phyloP scores from a whole-genome alignment of 2,329 filamentous ascomycete genomes.

The Pseudogymnoascus sp. region DNA sequence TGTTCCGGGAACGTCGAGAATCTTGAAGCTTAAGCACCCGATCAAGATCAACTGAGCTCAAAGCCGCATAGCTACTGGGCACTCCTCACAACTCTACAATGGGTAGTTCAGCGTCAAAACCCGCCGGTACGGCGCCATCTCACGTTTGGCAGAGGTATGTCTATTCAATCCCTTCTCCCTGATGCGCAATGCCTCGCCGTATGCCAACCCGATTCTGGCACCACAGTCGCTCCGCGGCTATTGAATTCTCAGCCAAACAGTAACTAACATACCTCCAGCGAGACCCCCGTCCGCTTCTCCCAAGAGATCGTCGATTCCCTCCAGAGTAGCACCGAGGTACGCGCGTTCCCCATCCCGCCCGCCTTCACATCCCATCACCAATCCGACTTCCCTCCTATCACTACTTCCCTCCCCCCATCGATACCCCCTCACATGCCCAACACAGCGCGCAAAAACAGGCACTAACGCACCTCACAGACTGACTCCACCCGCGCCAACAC shows the following conservation, averaged over 20 bases:
- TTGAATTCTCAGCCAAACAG: background rate
- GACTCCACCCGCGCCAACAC: slow-evolving; percentile 78
- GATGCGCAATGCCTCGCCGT: background rate
- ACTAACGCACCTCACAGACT: slow-evolving; percentile 49
- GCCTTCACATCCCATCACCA: background rate
- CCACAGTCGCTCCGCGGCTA: background rate
- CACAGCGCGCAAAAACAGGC: background rate
- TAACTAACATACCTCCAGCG: slow-evolving; percentile 33
- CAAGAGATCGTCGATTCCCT: slow-evolving; percentile 75
- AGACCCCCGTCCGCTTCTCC: slow-evolving; percentile 64
- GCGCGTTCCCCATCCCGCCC: slow-evolving; percentile 17
- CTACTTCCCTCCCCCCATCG: too few relatives aligned
- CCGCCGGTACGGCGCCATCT: slow-evolving; percentile 6
- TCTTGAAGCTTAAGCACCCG: slow-evolving; percentile 6
- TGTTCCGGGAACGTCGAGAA: background rate
- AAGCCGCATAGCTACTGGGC: slow-evolving; percentile 11
- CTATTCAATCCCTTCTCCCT: background rate
- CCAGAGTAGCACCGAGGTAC: slow-evolving; percentile 79
- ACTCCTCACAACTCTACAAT: slow-evolving; percentile 11
- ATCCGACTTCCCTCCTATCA: too few relatives aligned
- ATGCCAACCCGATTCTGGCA: background rate
- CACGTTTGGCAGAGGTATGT: slow-evolving; percentile 14
- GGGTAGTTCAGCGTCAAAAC: slow-evolving; percentile 11
- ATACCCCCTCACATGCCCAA: background rate
- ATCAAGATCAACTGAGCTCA: slow-evolving; percentile 1